Evolutionary conservation across 306 rosid species (phyloP).

Genomic region (peach (Prunus persica)): Prunus_persica_NCBIv2 NC_034015.1:13764501-13765000

Average conservation of each 20-base stretch:
- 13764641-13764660: slow-evolving; percentile 65
- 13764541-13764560: slow-evolving; percentile 97
- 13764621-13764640: slow-evolving; percentile 73
- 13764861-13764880: slow-evolving; percentile 65
- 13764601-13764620: slow-evolving; percentile 85
- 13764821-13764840: slow-evolving; percentile 37
- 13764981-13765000: slow-evolving; percentile 14
- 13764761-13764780: neutral
- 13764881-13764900: slow-evolving; percentile 30
- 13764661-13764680: slow-evolving; percentile 89
- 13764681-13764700: slow-evolving; percentile 88
- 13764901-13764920: slow-evolving; percentile 5
- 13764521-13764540: slow-evolving; percentile 78
- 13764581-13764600: slow-evolving; percentile 73
- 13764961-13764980: neutral
- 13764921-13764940: neutral
- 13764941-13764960: neutral
- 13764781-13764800: neutral
- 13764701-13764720: slow-evolving; percentile 1
- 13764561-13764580: slow-evolving; percentile 68
- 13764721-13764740: neutral
- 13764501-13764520: slow-evolving; percentile 77
- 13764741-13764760: neutral
- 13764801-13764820: neutral
- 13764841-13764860: slow-evolving; percentile 88